Base-by-base conservation (phyloP, 2,329 filamentous ascomycete species). In the Tolypocladium album region DNA sequence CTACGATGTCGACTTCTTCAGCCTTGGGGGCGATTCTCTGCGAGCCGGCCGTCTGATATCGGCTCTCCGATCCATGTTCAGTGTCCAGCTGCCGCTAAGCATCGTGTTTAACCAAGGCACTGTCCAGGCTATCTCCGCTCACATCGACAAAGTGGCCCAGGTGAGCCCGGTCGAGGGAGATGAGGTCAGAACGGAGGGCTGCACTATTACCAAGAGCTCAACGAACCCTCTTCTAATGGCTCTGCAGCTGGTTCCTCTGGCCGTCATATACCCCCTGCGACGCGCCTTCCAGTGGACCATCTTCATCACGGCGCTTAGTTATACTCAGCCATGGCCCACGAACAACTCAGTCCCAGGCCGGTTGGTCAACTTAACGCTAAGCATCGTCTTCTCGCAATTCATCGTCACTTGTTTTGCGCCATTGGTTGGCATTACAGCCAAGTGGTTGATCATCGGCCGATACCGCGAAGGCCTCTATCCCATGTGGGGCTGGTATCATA, bases 401-500 rank as follows among this genome's bases (percentile, higher is more conserved):
- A 64, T 74, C 5, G 74, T 76, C 6, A 69, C 73, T 20, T 66
- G 75, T 2, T 61, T 78, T 8, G 68, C 73, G 7, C 82, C 82
- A 0, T 67, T 78, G 34, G 45, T 78, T 27, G 80, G 76, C n/a
- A 81, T 84, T 31, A 47, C 71, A 3, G 72, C 76, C 56, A 84
- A 84, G 66, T 84, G 82, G 82, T 53, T 79, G 7, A 72, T 84
- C 58, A 79, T 84, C 50, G 82, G 82, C 13, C 75, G 76, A 1
- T 79, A 82, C 66, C 73, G 71, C 42, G 75, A 81, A 65, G 82
- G 82, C 0, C 67, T 82, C 2, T 83, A 80, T 64, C 81, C 82
- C 2, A 85, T 85, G 82, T 85, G 82, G 82, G 81, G 80, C 1
- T 62, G 67, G 1, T 84, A 84, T 64, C 82, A 84, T 66, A 83